Base-by-base conservation (phyloP, 2,329 filamentous ascomycete genomes). In the Thelonectria discophora region DNA sequence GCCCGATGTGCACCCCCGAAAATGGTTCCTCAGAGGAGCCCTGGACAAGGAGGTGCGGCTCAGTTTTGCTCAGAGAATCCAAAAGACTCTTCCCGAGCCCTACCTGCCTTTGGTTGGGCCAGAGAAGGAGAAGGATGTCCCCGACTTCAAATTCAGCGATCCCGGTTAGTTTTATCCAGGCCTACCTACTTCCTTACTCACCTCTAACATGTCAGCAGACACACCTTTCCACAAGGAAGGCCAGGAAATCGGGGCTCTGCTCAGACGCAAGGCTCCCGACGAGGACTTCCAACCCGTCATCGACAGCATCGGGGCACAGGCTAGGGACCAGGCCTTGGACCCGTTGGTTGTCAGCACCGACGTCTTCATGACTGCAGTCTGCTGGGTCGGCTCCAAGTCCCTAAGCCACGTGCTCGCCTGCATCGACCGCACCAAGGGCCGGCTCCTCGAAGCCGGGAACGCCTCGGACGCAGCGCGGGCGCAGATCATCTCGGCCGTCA, bases 31-130 rank as follows among this genome's bases (percentile, higher is more conserved):
- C 66, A 83, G 89, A 55, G 94, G 93, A 18, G 90, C 93, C 3
- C 80, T 99, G 60, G 95, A 99, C 74, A 98, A 98, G 81, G 95
- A 99, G 79, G 97, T 99, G 67, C 90, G 95, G 5, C 83, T 99
- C 51, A 97, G 93, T 73, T 99, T 99, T 76, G 93, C 95, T 0
- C 94, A 97, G 78, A 90, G 95, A 58, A 97, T 99, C 73, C 94
- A 95, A 76, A 94, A 94, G 65, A 98, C 95, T 5, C 82, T 99
- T 8, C 95, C 94, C 1, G 88, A 91, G 55, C 87, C 89, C 8
- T 98, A 97, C 74, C 88, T 94, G 70, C 80, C 82, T 3, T 80
- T 99, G 62, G 94, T 99, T 66, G 86, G 91, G 0, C 88, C 91
- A 54, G 92, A 90, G 67, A 96, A 97, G 75, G 94, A 98, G 77